Conservation (phyloP, 192 early-diverging fungal genomes). For the Coemansia sp. region DNA sequence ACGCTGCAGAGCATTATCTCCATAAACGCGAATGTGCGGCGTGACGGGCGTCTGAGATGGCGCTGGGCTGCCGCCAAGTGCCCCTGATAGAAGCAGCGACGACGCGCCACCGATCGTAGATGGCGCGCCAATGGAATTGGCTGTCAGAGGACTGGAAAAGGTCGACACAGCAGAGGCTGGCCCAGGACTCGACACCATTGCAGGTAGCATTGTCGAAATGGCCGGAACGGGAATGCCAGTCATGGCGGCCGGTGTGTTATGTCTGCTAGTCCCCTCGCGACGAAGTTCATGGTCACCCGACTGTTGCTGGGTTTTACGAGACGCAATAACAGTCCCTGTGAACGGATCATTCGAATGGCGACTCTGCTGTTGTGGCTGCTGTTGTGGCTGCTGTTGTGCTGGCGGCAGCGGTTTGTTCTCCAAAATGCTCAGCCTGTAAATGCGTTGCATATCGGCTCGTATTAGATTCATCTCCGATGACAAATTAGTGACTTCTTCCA, state of each 20-base stretch:
- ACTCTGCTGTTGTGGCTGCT: constrained; percentile 7
- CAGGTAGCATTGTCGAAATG: constrained; percentile 15
- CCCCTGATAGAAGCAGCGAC: constrained; percentile 34
- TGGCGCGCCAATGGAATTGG: neutral
- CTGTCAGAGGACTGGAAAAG: neutral
- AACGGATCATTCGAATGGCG: constrained; percentile 32
- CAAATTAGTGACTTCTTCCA: constrained; percentile 46
- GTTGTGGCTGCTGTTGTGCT: constrained; percentile 18
- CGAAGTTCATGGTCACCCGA: constrained; percentile 25
- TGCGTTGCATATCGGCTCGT: constrained; percentile 49
- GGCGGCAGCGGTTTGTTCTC: constrained; percentile 54
- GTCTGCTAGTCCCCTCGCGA: constrained; percentile 28
- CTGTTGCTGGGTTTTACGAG: constrained; percentile 23
- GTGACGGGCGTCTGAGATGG: constrained; percentile 41
- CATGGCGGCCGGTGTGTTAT: neutral
- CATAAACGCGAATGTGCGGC: constrained; percentile 78
- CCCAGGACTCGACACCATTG: constrained; percentile 37
- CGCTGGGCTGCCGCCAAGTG: constrained; percentile 17
- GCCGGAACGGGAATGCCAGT: constrained; percentile 12
- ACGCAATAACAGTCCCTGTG: constrained; percentile 18
- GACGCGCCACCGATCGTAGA: constrained; percentile 15
- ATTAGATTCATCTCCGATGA: constrained; percentile 40
- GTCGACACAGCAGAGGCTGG: constrained; percentile 14
- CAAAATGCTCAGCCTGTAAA: constrained; percentile 45
- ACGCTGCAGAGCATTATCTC: constrained; percentile 66